Evolutionary conservation across 2,329 filamentous ascomycete species (phyloP).

Genomic region (Chaetomium sp.): DNA sequence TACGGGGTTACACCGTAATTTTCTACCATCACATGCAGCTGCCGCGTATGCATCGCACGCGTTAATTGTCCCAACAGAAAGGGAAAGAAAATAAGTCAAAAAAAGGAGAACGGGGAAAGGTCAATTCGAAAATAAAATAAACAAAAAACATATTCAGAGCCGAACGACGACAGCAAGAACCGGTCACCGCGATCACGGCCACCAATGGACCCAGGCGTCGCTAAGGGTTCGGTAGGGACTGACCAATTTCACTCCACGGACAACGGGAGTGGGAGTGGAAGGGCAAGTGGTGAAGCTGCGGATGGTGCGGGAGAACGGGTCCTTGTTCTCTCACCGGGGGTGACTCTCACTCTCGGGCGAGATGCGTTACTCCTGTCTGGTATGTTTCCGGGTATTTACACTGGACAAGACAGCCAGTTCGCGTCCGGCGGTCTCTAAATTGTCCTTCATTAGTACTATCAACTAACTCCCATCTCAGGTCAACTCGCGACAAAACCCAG

Average conservation of each 20-base stretch:
- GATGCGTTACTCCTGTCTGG: slow-evolving; percentile 20
- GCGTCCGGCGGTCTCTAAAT: background rate
- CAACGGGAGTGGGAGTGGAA: background rate
- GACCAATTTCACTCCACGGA: background rate
- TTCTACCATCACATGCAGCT: slow-evolving; percentile 3
- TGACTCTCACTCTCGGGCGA: slow-evolving; percentile 19
- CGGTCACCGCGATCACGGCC: no score
- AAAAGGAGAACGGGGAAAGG: no score
- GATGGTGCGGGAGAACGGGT: slow-evolving; percentile 2
- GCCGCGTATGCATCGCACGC: background rate
- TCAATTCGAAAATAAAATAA: no score
- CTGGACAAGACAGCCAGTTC: background rate
- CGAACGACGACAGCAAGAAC: no score
- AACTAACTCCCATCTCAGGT: slow-evolving; percentile 3
- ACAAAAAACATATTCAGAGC: no score
- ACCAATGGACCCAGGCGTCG: slow-evolving; percentile 9
- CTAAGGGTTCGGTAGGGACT: slow-evolving; percentile 2
- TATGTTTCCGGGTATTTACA: slow-evolving; percentile 1
- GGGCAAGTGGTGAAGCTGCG: background rate
- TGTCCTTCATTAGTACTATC: background rate
- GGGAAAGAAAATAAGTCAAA: no score
- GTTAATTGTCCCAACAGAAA: no score
- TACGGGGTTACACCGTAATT: no score
- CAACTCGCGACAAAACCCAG: slow-evolving; percentile 14
- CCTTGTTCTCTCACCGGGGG: slow-evolving; percentile 18